Evolutionary conservation across 805 yeast species (phyloP).

Genomic region (Candida michaelii): DNA sequence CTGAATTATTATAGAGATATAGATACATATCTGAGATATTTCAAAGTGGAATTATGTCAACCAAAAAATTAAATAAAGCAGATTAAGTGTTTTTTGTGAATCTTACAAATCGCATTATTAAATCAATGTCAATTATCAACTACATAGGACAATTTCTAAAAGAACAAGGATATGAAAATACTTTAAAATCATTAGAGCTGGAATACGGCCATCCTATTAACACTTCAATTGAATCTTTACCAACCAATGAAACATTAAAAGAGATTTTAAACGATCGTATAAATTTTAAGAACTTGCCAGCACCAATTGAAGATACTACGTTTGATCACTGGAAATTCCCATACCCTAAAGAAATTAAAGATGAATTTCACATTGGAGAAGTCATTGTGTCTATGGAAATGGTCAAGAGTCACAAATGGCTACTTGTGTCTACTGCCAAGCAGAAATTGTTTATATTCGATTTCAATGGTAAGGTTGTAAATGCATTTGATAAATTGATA

Average conservation of each 20-base stretch:
- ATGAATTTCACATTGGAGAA: slow-evolving; percentile 18
- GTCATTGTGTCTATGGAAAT: slow-evolving; percentile 25
- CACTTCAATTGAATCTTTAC: slow-evolving; percentile 14
- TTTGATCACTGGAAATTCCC: slow-evolving; percentile 33
- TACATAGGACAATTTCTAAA: slow-evolving; percentile 61
- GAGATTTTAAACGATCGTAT: slow-evolving; percentile 40
- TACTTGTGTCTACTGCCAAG: slow-evolving; percentile 13
- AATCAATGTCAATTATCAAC: slow-evolving; percentile 1
- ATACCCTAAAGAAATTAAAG: slow-evolving; percentile 22
- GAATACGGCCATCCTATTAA: slow-evolving; percentile 42
- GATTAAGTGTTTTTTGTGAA: neutral
- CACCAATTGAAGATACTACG: slow-evolving; percentile 12
- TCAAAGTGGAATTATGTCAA: too few species aligned
- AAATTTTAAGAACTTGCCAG: slow-evolving; percentile 22
- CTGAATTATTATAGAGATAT: too few species aligned
- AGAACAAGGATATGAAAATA: slow-evolving; percentile 44
- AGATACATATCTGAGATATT: too few species aligned
- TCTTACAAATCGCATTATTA: slow-evolving; percentile 1
- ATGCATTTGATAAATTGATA: slow-evolving; percentile 19
- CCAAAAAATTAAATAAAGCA: too few species aligned
- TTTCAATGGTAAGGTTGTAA: slow-evolving; percentile 16
- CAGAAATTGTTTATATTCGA: slow-evolving; percentile 20
- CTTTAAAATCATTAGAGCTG: slow-evolving; percentile 49
- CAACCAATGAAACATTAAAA: slow-evolving; percentile 34
- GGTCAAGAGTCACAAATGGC: slow-evolving; percentile 3